Base-by-base conservation (phyloP, 2,329 filamentous ascomycete species). In the Huntiella bhutanensis region DNA sequence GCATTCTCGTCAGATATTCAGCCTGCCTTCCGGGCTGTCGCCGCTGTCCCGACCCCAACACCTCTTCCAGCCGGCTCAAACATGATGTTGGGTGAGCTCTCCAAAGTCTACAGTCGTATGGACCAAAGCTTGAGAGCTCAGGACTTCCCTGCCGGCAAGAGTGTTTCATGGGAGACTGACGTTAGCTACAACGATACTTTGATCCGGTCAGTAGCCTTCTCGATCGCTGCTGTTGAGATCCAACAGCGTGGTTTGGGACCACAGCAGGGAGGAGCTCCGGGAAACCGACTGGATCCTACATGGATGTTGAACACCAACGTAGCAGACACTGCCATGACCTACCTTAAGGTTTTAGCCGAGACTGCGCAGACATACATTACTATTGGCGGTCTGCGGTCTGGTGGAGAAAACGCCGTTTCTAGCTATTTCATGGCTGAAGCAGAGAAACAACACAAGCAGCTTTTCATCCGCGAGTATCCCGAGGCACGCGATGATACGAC, bases 221-320 rank as follows among this genome's bases (percentile, higher is more conserved):
- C 87, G 0, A 86, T 98, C 49, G 80, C 86, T 6, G 78, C 86
- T 0, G 77, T 83, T 3, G 91, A 98, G 62, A 94, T 96, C 53
- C 80, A 87, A 52, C 86, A 95, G 59, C 80, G 91, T 54, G 91
- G 91, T 5, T 68, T 85, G 3, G 81, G 84, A 8, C 35, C 43
- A 17, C n/a, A 42, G 4, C 12, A 22, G 13, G 41, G 34, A 10
- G 41, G 16, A 5, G 13, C 16, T 12, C 15, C 54, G 32, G 19
- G 13, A 16, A 43, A 16, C 36, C 36, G 12, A 17, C 38, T 34
- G 35, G 37, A 28, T 28, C 22, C 22, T 28, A 28, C 22, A 28
- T 28, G 22, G 22, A 28, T 28, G 22, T 10, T 43, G 28, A 43
- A 32, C 34, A 40, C 41, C 19, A 34, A 43, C 8, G 80, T 96